Percentiles rank a stretch among this genome's conserved stretches.
phyloP scores from a whole-genome alignment of 768 basidiomycete genomes.

The Gyrodon lividus region DNA sequence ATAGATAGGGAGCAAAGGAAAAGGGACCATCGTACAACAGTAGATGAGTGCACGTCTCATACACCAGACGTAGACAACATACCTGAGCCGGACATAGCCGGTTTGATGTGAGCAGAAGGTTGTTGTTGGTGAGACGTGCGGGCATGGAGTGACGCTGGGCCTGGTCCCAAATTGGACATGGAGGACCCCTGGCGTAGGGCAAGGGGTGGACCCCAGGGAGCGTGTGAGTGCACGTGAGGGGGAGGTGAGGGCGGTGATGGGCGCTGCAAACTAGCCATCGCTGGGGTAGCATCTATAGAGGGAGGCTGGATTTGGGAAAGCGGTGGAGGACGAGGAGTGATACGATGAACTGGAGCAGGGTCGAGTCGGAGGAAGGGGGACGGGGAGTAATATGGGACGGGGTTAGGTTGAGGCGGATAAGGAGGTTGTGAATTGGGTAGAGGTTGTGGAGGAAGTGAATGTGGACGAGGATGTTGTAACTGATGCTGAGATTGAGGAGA shows the following conservation, averaged over 20 bases:
- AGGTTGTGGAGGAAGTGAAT: constrained; percentile 13
- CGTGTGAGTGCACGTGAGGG: constrained; percentile 31
- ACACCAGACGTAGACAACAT: neutral
- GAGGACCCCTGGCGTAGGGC: constrained; percentile 33
- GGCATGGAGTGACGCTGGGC: constrained; percentile 22
- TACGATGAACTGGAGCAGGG: constrained; percentile 24
- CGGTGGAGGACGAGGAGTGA: constrained; percentile 33
- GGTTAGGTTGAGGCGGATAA: constrained; percentile 24
- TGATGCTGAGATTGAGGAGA: constrained; percentile 33
- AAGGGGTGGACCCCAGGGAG: constrained; percentile 32
- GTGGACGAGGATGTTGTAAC: constrained; percentile 25
- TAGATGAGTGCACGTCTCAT: neutral
- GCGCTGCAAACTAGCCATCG: constrained; percentile 34
- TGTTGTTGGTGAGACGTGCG: constrained; percentile 30
- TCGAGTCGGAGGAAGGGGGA: constrained; percentile 17
- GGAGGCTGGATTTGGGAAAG: constrained; percentile 30
- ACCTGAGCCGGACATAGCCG: constrained; percentile 35
- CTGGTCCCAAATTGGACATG: constrained; percentile 24
- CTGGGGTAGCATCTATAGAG: constrained; percentile 27
- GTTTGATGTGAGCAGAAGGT: constrained; percentile 27
- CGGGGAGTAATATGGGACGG: constrained; percentile 16
- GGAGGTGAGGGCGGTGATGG: constrained; percentile 29
- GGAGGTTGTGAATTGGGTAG: constrained; percentile 17
- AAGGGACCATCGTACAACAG: neutral
- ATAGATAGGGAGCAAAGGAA: neutral